Base-by-base conservation (phyloP, 1,284 basidiomycete species). In the Xanthoconium separans region DNA sequence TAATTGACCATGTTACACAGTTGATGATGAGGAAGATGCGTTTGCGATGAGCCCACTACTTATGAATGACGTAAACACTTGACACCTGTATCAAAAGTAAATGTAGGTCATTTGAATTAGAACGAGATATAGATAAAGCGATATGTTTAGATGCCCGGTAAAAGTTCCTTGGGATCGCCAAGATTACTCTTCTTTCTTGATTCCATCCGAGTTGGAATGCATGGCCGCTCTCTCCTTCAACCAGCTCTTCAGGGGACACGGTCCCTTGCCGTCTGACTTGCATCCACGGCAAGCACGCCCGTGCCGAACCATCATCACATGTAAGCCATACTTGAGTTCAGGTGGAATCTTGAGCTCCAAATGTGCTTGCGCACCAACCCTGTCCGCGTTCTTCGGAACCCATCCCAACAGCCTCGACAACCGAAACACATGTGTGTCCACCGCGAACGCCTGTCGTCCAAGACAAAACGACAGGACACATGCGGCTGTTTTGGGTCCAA, bases 381-480 rank as follows among this genome's bases (percentile, higher is more conserved):
- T 74, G 59, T 82, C 79, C 16, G 84, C 83, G 49, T 73, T 79
- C 41, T 65, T 63, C 0, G 89, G 89, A 2, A 89, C 79, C 89
- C 88, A 91, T 1, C 82, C 84, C 22, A 91, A 73, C 13, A 85
- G 61, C 56, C 78, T 83, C 56, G 82, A 81, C 54, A 91, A 71
- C 18, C 89, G 76, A 64, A 80, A 86, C 33, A 89, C 83, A 61
- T 87, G 85, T 29, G 89, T 91, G 64, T 92, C 89, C 48, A 91
- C 89, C 0, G 90, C 87, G 64, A 92, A 91, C 1, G 83, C 83
- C 53, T 86, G 78, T 15, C 88, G 73, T 1, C 83, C 84, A 20
- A 92, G 75, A 64, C 87, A 89, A 66, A 92, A 91, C n/a, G 91
- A 75, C 15, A 89, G 68, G 0, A 91, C 89, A 62, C 90, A 92